Evolutionary conservation across 2,329 filamentous ascomycete species (phyloP).

Genomic region (Nannizzia gypsea): DNA sequence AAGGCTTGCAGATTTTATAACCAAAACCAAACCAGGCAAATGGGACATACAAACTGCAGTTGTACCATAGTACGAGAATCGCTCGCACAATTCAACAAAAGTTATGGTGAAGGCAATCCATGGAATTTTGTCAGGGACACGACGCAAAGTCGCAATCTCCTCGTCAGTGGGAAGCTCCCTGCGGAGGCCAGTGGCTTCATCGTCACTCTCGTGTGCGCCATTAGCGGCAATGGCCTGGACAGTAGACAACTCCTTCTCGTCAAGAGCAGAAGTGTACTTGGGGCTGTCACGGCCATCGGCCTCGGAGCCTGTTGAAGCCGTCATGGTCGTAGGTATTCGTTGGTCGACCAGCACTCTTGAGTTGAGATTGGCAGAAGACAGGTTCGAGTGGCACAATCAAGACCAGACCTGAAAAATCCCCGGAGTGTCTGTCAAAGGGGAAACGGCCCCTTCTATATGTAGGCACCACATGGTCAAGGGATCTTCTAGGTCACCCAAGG

Average conservation of each 20-base stretch:
- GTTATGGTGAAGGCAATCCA: conserved; percentile 58
- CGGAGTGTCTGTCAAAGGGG: conserved; percentile 6
- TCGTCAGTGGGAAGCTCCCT: conserved; percentile 21
- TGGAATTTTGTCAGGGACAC: conserved; percentile 39
- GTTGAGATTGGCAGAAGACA: background rate
- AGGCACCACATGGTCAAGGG: conserved; percentile 4
- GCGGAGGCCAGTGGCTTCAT: conserved; percentile 9
- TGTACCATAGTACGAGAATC: conserved; percentile 66
- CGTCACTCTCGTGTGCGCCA: conserved; percentile 12
- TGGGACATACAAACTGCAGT: conserved; percentile 48
- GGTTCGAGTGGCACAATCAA: conserved; percentile 5
- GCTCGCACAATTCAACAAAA: conserved; percentile 63
- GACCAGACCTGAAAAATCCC: conserved; percentile 8
- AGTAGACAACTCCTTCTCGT: conserved; percentile 12
- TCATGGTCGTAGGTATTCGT: background rate
- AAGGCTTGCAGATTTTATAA: no score
- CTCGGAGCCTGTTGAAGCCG: background rate
- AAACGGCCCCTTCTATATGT: conserved; percentile 10
- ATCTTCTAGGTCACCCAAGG: background rate
- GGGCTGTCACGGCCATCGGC: background rate
- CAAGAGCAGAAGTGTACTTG: background rate
- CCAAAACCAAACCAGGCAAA: background rate
- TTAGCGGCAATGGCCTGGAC: conserved; percentile 7
- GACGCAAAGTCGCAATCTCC: conserved; percentile 26
- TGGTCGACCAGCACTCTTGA: background rate